Evolutionary conservation across 164 flowering plant species (phyloP).

Genomic region (Magnolia sinica): DNA sequence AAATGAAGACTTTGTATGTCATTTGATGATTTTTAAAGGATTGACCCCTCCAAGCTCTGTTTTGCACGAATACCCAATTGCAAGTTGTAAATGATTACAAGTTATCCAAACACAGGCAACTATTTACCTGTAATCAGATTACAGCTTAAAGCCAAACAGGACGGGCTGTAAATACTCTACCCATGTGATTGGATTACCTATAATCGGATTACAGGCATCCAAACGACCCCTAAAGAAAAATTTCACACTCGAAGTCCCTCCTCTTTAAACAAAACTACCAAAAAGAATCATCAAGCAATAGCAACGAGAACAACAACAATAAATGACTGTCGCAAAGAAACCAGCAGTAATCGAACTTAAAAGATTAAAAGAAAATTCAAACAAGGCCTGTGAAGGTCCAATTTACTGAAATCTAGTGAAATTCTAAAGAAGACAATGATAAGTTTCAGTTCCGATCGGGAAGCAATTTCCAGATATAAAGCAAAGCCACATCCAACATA

Average conservation of each 20-base stretch:
- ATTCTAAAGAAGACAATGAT: no score
- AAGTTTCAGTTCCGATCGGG: neutral
- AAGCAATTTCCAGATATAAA: neutral
- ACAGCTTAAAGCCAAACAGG: no score
- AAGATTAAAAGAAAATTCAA: neutral
- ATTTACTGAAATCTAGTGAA: neutral
- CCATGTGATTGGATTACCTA: no score
- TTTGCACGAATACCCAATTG: no score
- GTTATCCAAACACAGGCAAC: no score
- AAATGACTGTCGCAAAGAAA: neutral
- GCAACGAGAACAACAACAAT: neutral
- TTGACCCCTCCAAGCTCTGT: no score
- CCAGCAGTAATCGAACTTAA: neutral
- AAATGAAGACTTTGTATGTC: no score
- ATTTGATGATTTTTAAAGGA: no score
- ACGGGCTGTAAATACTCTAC: no score
- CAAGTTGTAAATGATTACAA: no score
- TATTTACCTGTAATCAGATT: no score
- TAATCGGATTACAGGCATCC: no score
- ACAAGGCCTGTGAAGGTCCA: neutral
- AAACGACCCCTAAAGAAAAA: neutral
- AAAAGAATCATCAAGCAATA: neutral
- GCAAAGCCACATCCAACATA: neutral
- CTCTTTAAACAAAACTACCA: neutral
- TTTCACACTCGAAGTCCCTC: neutral